phyloP scores from a whole-genome alignment of 1,284 basidiomycete genomes.

The Sporisorium sorghi region DNA sequence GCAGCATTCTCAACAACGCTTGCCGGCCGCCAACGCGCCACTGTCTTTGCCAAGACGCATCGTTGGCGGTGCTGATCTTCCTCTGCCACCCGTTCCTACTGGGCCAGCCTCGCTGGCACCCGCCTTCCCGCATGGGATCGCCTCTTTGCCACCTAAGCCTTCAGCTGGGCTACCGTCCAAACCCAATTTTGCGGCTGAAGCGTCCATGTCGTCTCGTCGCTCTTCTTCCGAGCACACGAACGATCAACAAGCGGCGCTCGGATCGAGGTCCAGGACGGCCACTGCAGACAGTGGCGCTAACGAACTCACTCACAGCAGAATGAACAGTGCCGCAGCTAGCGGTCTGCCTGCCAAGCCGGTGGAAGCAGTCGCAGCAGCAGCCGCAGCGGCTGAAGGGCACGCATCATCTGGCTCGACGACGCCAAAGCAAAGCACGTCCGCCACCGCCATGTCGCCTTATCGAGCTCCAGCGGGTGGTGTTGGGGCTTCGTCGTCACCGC shows the following conservation, averaged over 20 bases:
- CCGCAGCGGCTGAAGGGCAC: slow-evolving; percentile 6
- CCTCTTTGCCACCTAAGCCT: slow-evolving; percentile 33
- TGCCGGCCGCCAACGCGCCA: slow-evolving; percentile 3
- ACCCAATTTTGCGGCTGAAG: slow-evolving; percentile 28
- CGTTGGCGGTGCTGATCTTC: slow-evolving; percentile 6
- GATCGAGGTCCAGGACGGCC: slow-evolving; percentile 20
- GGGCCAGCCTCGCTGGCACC: slow-evolving; percentile 18
- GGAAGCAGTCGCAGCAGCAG: slow-evolving; percentile 34
- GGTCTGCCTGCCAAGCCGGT: slow-evolving; percentile 41
- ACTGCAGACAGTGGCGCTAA: slow-evolving; percentile 14
- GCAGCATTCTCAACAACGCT: slow-evolving; percentile 9
- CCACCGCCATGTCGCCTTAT: slow-evolving; percentile 13
- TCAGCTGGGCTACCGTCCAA: slow-evolving; percentile 31
- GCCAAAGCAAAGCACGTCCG: slow-evolving; percentile 3
- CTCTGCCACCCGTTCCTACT: slow-evolving; percentile 14
- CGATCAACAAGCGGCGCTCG: neutral
- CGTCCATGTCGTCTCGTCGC: neutral
- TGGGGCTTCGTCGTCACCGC: slow-evolving; percentile 24
- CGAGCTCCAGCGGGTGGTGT: slow-evolving; percentile 1
- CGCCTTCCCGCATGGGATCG: slow-evolving; percentile 30
- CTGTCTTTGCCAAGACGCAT: slow-evolving; percentile 15
- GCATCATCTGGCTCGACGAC: slow-evolving; percentile 7
- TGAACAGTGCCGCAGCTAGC: slow-evolving; percentile 23
- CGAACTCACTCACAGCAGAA: slow-evolving; percentile 19
- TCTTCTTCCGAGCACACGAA: neutral